Percentiles rank a stretch among this genome's conserved stretches.
Evolutionary conservation across 1,284 basidiomycete genomes (phyloP).

Genomic region (Pholiota adiposa): DNA sequence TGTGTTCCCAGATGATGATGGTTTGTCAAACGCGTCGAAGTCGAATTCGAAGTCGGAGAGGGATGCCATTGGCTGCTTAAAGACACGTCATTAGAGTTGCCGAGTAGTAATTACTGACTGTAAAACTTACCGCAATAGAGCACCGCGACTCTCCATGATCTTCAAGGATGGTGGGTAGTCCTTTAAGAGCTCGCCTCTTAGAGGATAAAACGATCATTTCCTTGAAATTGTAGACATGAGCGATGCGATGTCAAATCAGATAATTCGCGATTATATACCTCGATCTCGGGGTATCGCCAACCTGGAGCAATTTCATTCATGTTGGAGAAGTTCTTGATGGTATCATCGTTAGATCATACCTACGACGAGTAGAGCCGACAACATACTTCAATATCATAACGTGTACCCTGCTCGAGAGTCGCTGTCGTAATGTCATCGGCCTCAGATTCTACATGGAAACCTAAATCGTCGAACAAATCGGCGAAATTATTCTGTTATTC

Average conservation of each 20-base stretch:
- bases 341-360: not conserved
- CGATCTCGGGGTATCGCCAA: conserved; percentile 48
- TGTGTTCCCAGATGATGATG: not conserved
- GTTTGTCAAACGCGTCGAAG: conserved; percentile 12
- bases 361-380: not conserved
- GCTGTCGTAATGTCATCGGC: conserved; percentile 6
- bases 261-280: conserved; percentile 30
- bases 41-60: conserved; percentile 23
- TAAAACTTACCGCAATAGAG: conserved; percentile 8
- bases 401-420: conserved; percentile 29
- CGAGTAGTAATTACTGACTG: not conserved
- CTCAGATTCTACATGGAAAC: conserved; percentile 18
- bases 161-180: conserved; percentile 26
- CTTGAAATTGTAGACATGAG: conserved; percentile 30
- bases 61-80: conserved; percentile 14
- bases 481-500: conserved; percentile 31
- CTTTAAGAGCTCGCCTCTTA: conserved; percentile 24
- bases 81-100: not conserved
- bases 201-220: conserved; percentile 46
- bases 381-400: conserved; percentile 45
- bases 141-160: conserved; percentile 17
- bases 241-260: too few species aligned
- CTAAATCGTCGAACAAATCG: conserved; percentile 27
- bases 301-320: conserved; percentile 40
- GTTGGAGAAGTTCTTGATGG: conserved; percentile 25